Evolutionary conservation across 257 asterid species (phyloP).

Genomic region (Catharanthus roseus): DNA sequence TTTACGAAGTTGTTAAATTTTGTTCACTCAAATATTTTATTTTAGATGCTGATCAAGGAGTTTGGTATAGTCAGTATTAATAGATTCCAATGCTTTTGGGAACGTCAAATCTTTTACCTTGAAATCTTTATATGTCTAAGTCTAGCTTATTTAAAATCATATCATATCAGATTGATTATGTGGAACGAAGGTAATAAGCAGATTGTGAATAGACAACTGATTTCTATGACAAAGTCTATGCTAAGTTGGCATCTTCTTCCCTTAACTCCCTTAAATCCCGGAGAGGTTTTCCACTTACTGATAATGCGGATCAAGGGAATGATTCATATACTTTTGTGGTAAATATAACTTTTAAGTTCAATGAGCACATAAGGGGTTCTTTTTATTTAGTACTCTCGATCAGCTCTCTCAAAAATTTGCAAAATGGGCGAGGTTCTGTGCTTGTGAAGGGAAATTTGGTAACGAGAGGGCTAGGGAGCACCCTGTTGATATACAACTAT

Average conservation of each 20-base stretch:
- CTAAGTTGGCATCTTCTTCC: constrained; percentile 23
- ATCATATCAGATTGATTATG: too few species aligned
- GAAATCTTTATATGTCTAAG: too few species aligned
- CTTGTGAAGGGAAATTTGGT: constrained; percentile 49
- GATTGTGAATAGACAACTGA: constrained; percentile 44
- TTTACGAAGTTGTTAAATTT: too few species aligned
- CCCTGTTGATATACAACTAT: constrained; percentile 43
- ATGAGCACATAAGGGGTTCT: constrained; percentile 33
- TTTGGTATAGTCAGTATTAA: too few species aligned
- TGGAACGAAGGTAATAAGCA: constrained; percentile 59
- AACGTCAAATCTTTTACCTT: too few species aligned
- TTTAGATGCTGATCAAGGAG: too few species aligned
- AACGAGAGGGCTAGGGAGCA: constrained; percentile 51
- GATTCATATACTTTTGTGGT: constrained; percentile 42
- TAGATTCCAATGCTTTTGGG: too few species aligned
- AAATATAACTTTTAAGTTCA: constrained; percentile 46
- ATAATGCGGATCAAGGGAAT: constrained; percentile 37
- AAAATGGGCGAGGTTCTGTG: constrained; percentile 46
- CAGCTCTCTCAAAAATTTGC: constrained; percentile 44
- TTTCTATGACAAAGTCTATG: constrained; percentile 31
- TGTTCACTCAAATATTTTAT: too few species aligned
- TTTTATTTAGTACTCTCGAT: constrained; percentile 19
- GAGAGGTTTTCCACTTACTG: constrained; percentile 41
- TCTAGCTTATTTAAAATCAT: too few species aligned
- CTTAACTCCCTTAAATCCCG: constrained; percentile 18